Conservation (phyloP, 2,329 filamentous ascomycete species). For the Colletotrichum sp. region DNA sequence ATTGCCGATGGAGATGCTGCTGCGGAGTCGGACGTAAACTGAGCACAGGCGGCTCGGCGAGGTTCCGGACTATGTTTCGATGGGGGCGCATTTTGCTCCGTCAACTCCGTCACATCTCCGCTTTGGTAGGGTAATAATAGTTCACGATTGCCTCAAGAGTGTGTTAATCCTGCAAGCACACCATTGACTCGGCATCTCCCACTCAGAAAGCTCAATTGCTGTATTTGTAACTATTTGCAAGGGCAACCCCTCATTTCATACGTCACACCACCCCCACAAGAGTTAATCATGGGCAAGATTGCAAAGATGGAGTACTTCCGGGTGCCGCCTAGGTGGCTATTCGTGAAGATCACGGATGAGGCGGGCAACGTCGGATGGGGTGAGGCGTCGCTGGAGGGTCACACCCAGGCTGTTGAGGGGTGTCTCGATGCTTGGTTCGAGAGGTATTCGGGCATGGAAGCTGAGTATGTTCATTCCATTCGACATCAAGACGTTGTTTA, state of each 20-base stretch:
- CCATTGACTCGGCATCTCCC: not conserved
- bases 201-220: too few relatives aligned
- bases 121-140: not conserved
- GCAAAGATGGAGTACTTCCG: conserved; percentile 74
- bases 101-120: conserved; percentile 7
- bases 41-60: conserved; percentile 1
- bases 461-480: conserved; percentile 57
- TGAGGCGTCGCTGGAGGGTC: conserved; percentile 76
- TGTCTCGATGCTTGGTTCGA: conserved; percentile 71
- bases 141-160: conserved; percentile 12
- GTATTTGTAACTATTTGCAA: not conserved
- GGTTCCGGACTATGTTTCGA: conserved; percentile 11
- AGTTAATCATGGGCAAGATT: conserved; percentile 63
- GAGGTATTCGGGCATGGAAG: conserved; percentile 70
- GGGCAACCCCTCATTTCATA: not conserved
- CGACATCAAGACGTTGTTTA: fast-evolving
- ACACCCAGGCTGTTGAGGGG: conserved; percentile 76
- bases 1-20: not conserved
- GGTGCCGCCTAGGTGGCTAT: conserved; percentile 77
- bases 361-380: conserved; percentile 73
- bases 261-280: not conserved
- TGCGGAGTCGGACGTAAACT: not conserved
- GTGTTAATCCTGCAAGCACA: not conserved
- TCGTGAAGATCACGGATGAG: conserved; percentile 77
- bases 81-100: not conserved